Percentiles rank a stretch among this genome's conserved stretches.
phyloP scores from a whole-genome alignment of 2,329 filamentous ascomycete genomes.

The Coleophoma eucalyptorum region DNA sequence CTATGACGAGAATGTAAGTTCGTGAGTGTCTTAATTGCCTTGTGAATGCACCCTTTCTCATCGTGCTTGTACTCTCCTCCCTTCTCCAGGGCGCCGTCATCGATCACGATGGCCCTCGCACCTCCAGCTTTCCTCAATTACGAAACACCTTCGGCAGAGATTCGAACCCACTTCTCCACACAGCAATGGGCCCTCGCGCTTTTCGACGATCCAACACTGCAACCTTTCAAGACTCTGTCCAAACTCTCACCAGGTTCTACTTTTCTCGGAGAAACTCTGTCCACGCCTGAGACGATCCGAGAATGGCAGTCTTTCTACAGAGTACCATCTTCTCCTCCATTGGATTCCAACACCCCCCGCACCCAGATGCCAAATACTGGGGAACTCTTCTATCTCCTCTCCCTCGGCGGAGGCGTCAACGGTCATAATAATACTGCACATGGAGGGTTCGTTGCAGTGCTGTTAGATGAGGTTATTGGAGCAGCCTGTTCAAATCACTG shows the following conservation, averaged over 20 bases:
- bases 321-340: not conserved
- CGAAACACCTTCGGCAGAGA: constrained; percentile 9
- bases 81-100: no score
- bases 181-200: not conserved
- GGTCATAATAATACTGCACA: constrained; percentile 49
- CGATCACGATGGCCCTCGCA: not conserved
- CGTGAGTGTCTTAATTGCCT: no score
- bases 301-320: constrained; percentile 2
- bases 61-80: no score
- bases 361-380: not conserved
- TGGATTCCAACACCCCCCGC: no score
- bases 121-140: not conserved
- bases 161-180: not conserved
- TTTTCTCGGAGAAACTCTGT: not conserved
- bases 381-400: not conserved
- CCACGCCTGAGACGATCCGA: not conserved
- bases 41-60: no score
- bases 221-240: not conserved
- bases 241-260: not conserved
- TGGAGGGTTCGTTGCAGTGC: constrained; percentile 50
- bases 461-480: constrained; percentile 51
- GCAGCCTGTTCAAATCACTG: not conserved
- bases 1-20: no score
- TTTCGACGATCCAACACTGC: not conserved
- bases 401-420: constrained; percentile 46